phyloP scores from a whole-genome alignment of 768 basidiomycete genomes.

The Phallus indusiatus region DNA sequence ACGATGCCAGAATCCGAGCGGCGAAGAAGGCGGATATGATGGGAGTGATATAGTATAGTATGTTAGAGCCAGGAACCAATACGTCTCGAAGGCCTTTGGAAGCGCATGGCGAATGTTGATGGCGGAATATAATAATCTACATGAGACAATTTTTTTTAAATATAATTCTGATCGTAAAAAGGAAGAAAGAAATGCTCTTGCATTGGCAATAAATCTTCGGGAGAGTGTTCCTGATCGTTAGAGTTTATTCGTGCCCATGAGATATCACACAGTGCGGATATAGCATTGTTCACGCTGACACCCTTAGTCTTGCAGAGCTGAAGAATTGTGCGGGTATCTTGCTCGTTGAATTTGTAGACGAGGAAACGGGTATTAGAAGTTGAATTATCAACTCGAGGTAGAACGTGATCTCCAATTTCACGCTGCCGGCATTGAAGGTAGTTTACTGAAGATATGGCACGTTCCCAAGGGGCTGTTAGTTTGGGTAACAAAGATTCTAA shows the following conservation, averaged over 20 bases:
- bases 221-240: background rate
- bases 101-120: slow-evolving; percentile 15
- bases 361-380: background rate
- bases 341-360: background rate
- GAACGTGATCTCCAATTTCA: background rate
- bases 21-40: slow-evolving; percentile 12
- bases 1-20: slow-evolving; percentile 16
- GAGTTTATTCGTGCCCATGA: slow-evolving; percentile 14
- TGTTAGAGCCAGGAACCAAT: slow-evolving; percentile 16
- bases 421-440: background rate
- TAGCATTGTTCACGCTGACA: slow-evolving; percentile 14
- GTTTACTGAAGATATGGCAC: background rate
- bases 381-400: background rate
- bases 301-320: slow-evolving; percentile 13
- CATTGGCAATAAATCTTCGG: background rate
- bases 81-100: slow-evolving; percentile 1
- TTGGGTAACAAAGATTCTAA: background rate
- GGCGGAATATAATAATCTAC: slow-evolving; percentile 13
- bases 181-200: background rate
- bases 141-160: slow-evolving; percentile 6
- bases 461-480: background rate
- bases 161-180: background rate
- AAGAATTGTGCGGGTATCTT: slow-evolving; percentile 10
- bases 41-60: slow-evolving; percentile 17
- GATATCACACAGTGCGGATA: slow-evolving; percentile 13